Percentiles rank a stretch among this genome's conserved stretches.
phyloP scores from a whole-genome alignment of 768 basidiomycete genomes.

The Daedaleopsis sinensis region DNA sequence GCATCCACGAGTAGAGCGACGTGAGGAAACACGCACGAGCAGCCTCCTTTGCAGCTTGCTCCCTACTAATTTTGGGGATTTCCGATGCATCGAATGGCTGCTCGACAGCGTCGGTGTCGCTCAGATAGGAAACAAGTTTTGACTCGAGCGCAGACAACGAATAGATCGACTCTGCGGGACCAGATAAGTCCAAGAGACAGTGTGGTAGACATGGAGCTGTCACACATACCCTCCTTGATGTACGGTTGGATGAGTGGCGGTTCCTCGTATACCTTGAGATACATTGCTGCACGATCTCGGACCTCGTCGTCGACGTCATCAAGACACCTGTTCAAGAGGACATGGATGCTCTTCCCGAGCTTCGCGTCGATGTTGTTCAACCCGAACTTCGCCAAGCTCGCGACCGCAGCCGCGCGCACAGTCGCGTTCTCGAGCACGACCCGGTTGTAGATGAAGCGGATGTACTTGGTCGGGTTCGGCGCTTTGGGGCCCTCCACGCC shows the following conservation, averaged over 20 bases:
- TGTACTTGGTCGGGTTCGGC: slow-evolving; percentile 97
- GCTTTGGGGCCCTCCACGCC: slow-evolving; percentile 96
- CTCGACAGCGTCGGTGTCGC: slow-evolving; percentile 70
- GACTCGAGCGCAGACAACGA: slow-evolving; percentile 89
- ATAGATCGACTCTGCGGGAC: slow-evolving; percentile 81
- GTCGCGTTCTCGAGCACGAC: slow-evolving; percentile 98
- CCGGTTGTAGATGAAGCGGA: slow-evolving; percentile 99
- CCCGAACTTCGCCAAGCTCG: slow-evolving; percentile 95
- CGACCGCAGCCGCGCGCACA: slow-evolving; percentile 94
- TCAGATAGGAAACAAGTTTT: slow-evolving; percentile 92
- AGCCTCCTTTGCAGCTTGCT: slow-evolving; percentile 87
- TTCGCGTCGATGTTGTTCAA: slow-evolving; percentile 80
- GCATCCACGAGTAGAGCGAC: neutral
- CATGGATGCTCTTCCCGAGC: slow-evolving; percentile 84
- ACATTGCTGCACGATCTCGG: slow-evolving; percentile 94
- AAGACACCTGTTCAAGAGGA: slow-evolving; percentile 89
- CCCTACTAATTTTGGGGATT: slow-evolving; percentile 93
- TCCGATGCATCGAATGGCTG: slow-evolving; percentile 82
- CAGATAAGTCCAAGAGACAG: neutral
- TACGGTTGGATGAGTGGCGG: slow-evolving; percentile 81
- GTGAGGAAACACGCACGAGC: slow-evolving; percentile 60
- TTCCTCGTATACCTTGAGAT: slow-evolving; percentile 82
- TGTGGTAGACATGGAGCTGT: neutral
- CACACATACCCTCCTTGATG: slow-evolving; percentile 82
- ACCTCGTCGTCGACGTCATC: slow-evolving; percentile 99